Percentiles rank a stretch among this genome's conserved stretches.
Evolutionary conservation across 2,329 filamentous ascomycete species (phyloP).

Genomic region (Xylariaceae sp.): DNA sequence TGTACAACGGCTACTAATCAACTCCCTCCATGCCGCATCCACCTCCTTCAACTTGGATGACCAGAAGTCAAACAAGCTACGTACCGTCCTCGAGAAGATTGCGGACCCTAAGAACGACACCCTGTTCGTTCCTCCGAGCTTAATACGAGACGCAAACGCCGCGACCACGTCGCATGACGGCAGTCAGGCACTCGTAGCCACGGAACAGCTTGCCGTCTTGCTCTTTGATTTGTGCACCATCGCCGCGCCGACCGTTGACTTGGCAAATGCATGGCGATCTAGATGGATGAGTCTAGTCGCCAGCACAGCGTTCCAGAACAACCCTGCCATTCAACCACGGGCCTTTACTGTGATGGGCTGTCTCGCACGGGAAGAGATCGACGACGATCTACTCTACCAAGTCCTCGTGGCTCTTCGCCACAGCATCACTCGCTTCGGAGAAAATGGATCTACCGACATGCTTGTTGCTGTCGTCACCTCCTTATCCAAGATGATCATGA

Average conservation of each 20-base stretch:
- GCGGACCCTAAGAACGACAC: constrained; percentile 56
- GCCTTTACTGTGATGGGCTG: constrained; percentile 69
- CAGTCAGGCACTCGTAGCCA: constrained; percentile 47
- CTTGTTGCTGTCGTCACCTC: constrained; percentile 62
- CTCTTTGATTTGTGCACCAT: constrained; percentile 60
- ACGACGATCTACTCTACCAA: constrained; percentile 66
- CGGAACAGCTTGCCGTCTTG: constrained; percentile 56
- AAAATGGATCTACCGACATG: constrained; percentile 62
- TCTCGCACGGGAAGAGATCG: constrained; percentile 64
- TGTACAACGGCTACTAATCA: constrained; percentile 60
- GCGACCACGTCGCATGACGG: constrained; percentile 51
- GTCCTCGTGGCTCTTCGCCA: constrained; percentile 63
- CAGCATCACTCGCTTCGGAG: constrained; percentile 59
- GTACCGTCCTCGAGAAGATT: constrained; percentile 51
- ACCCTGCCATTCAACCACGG: constrained; percentile 63
- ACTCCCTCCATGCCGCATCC: constrained; percentile 63
- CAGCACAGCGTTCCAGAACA: constrained; percentile 68
- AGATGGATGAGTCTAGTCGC: constrained; percentile 70
- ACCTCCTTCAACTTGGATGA: constrained; percentile 62
- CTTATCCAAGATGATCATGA: constrained; percentile 66
- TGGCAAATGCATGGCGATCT: constrained; percentile 64
- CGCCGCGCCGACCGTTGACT: constrained; percentile 58
- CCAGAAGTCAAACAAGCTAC: constrained; percentile 49
- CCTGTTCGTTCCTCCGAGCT: constrained; percentile 44
- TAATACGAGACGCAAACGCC: constrained; percentile 49